Percentiles rank a stretch among this genome's conserved stretches.
Evolutionary conservation across 2,329 filamentous ascomycete species (phyloP).

Genomic region (Fusarium multiceps): DNA sequence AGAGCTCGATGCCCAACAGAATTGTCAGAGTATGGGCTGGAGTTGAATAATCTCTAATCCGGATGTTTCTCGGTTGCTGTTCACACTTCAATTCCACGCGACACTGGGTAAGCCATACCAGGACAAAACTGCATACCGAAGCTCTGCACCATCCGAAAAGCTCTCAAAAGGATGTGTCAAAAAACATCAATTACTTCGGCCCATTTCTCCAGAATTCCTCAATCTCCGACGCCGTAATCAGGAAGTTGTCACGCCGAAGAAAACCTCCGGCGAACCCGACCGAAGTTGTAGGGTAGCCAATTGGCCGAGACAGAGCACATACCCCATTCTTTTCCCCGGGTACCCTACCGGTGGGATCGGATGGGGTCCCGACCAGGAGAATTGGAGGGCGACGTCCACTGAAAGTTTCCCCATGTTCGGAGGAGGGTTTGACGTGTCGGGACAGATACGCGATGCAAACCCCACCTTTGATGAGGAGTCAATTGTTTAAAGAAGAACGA

Average conservation of each 20-base stretch:
- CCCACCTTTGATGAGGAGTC: conserved; percentile 35
- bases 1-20: too few relatives aligned
- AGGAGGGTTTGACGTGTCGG: conserved; percentile 13
- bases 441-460: conserved; percentile 23
- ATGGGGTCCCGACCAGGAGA: conserved; percentile 4
- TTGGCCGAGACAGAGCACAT: neutral
- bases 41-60: too few relatives aligned
- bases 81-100: too few relatives aligned
- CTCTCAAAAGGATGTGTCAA: fast-evolving
- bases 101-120: too few relatives aligned
- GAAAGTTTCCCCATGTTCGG: conserved; percentile 6
- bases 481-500: conserved; percentile 15
- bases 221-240: neutral
- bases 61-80: too few relatives aligned
- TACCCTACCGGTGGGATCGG: conserved; percentile 8
- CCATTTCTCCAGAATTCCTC: neutral
- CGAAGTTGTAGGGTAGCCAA: neutral
- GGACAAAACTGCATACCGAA: fast-evolving
- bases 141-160: fast-evolving
- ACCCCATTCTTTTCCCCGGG: neutral
- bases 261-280: neutral
- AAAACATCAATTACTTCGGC: neutral
- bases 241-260: neutral
- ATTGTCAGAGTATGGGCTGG: too few relatives aligned
- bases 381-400: neutral